These are phyloP conservation scores for Babesia divergens DNA, from an alignment of 169 alveolate species.

Conservation along the genomic window DNA sequence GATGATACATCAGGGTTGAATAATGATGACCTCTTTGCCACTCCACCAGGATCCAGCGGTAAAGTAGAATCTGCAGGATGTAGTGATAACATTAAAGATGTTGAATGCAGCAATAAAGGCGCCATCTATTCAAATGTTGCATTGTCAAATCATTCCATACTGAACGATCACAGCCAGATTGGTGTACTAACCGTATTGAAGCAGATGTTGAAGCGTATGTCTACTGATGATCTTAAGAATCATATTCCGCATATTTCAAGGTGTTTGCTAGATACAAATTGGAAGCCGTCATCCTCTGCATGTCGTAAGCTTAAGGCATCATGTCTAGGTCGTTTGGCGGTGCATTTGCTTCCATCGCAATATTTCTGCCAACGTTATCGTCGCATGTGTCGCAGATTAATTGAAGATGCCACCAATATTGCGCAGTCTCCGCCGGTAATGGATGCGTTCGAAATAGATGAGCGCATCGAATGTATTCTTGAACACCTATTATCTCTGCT, in stretches of 20 bases:
- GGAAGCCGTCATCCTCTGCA: conserved; percentile 4
- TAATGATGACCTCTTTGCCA: neutral
- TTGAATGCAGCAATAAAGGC: too few relatives aligned
- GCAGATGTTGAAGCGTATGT: conserved; percentile 52
- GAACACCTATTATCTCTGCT: conserved; percentile 11
- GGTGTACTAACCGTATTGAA: conserved; percentile 45
- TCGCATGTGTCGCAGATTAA: conserved; percentile 3
- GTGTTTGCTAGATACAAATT: neutral
- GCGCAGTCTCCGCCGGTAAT: neutral
- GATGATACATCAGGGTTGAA: too few relatives aligned
- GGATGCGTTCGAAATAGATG: neutral
- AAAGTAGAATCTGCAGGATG: too few relatives aligned
- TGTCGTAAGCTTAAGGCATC: conserved; percentile 38
- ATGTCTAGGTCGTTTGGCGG: conserved; percentile 51
- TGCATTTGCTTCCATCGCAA: conserved; percentile 37
- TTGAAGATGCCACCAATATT: neutral
- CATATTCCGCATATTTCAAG: conserved; percentile 1
- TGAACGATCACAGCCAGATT: conserved; percentile 34
- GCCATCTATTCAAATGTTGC: too few relatives aligned
- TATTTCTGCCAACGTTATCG: conserved; percentile 16
- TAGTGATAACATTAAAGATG: too few relatives aligned
- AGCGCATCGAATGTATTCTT: conserved; percentile 22
- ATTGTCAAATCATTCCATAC: too few relatives aligned
- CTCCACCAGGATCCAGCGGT: too few relatives aligned
- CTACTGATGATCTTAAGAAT: neutral